phyloP scores from a whole-genome alignment of 177 flowering plant genomes.

The Vitis hybrid region DNA sequence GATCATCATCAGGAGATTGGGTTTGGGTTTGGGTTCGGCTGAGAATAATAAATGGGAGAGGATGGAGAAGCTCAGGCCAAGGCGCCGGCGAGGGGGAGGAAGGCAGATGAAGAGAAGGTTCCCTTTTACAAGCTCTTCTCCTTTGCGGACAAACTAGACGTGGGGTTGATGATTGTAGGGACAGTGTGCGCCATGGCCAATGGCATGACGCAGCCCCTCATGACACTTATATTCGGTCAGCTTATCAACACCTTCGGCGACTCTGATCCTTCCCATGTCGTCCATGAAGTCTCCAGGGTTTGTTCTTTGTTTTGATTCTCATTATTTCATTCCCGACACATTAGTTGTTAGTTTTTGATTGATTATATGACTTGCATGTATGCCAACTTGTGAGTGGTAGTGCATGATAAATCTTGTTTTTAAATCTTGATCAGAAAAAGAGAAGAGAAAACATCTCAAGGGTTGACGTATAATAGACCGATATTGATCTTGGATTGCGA shows the following conservation, averaged over 20 bases:
- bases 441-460: too few species aligned
- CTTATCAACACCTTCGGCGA: constrained; percentile 48
- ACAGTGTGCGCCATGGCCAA: constrained; percentile 33
- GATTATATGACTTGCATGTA: too few species aligned
- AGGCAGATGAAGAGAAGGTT: constrained; percentile 30
- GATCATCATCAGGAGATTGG: too few species aligned
- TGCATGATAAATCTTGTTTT: too few species aligned
- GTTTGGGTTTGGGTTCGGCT: too few species aligned
- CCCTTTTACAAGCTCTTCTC: constrained; percentile 52
- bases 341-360: not conserved
- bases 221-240: constrained; percentile 47
- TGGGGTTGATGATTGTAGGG: constrained; percentile 50
- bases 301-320: not conserved
- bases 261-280: constrained; percentile 18
- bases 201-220: constrained; percentile 52
- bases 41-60: not conserved
- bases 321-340: not conserved
- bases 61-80: not conserved
- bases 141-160: constrained; percentile 49
- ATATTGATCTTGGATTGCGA: too few species aligned
- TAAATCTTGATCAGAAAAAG: too few species aligned
- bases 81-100: not conserved
- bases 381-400: too few species aligned
- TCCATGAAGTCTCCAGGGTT: constrained; percentile 48
- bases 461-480: too few species aligned